Evolutionary conservation across 176 grass and related monocot species (phyloP).

Genomic region (Guadua angustifolia): DNA sequence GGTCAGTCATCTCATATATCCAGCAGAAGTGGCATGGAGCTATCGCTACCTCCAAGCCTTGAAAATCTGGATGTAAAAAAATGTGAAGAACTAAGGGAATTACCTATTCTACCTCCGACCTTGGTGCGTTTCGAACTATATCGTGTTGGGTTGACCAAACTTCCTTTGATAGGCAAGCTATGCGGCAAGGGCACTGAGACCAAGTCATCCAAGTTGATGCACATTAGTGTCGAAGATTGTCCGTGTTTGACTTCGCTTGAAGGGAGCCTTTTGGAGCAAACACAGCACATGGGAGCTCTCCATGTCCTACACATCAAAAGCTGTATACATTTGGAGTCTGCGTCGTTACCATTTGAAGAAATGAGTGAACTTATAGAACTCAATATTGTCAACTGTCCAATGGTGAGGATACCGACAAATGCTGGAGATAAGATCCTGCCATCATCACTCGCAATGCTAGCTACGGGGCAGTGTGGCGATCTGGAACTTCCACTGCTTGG

Average conservation of each 20-base stretch:
- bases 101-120: slow-evolving; percentile 22
- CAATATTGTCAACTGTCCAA: rapidly evolving
- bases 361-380: background rate
- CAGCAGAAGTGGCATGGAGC: background rate
- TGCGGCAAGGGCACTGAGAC: no score
- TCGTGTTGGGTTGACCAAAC: background rate
- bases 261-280: no score
- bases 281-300: background rate
- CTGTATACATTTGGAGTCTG: no score
- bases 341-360: background rate
- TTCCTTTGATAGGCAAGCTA: slow-evolving; percentile 7
- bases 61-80: rapidly evolving
- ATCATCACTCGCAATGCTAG: background rate
- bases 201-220: background rate
- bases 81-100: background rate
- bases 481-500: background rate
- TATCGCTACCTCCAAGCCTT: background rate
- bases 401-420: background rate
- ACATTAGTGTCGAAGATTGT: rapidly evolving
- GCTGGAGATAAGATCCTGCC: background rate
- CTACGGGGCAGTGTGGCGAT: background rate
- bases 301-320: no score
- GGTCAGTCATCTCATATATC: no score
- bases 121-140: background rate
- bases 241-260: background rate